Conservation (phyloP, 352 stramenopile genomes). For the Phytophthora cryptogea region DNA sequence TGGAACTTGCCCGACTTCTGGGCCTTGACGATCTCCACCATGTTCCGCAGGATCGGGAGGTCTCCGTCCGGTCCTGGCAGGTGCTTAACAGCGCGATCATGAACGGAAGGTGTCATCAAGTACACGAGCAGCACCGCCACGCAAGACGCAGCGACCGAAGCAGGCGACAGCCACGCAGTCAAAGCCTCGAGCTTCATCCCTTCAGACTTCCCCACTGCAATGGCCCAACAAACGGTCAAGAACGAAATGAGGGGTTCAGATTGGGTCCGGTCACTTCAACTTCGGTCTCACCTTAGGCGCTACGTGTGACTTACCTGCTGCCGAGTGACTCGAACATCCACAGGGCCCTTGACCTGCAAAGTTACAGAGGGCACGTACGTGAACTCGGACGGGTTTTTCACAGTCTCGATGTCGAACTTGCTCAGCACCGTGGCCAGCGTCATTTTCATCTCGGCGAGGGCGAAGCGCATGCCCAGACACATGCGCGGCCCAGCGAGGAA, state of each 20-base stretch:
- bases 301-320: slow-evolving; percentile 1
- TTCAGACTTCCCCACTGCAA: background rate
- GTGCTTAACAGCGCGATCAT: slow-evolving; percentile 34
- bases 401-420: slow-evolving; percentile 47
- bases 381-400: slow-evolving; percentile 38
- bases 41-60: slow-evolving; percentile 53
- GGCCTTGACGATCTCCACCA: slow-evolving; percentile 47
- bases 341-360: slow-evolving; percentile 43
- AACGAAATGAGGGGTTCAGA: slow-evolving; percentile 3
- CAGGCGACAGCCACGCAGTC: slow-evolving; percentile 14
- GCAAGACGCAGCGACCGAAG: slow-evolving; percentile 22
- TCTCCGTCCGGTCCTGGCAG: slow-evolving; percentile 44
- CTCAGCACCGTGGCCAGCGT: slow-evolving; percentile 52
- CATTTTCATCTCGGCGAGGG: slow-evolving; percentile 39
- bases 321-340: slow-evolving; percentile 22
- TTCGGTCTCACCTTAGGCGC: slow-evolving; percentile 3
- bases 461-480: slow-evolving; percentile 47
- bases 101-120: slow-evolving; percentile 26
- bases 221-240: background rate
- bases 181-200: slow-evolving; percentile 29
- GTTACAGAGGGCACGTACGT: slow-evolving; percentile 56
- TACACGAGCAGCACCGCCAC: slow-evolving; percentile 38
- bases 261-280: slow-evolving; percentile 15
- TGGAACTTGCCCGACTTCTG: slow-evolving; percentile 46
- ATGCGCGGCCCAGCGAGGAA: slow-evolving; percentile 51